Base-by-base conservation (phyloP, 2,329 filamentous ascomycete species). In the Paecilomyces sp. region DNA sequence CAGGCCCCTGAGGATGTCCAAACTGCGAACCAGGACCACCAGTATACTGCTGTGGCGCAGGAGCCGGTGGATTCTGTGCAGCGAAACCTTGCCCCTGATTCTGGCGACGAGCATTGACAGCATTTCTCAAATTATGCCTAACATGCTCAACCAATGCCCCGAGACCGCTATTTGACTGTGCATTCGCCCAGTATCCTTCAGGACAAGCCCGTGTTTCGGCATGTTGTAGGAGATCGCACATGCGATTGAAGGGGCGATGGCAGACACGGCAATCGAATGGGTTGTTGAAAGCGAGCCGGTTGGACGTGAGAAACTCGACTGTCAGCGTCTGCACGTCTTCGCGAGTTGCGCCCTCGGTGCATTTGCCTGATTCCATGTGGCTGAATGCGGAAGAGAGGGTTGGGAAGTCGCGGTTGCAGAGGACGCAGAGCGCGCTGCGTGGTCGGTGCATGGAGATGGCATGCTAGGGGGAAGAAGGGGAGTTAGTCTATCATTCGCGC, bases 151-250 rank as follows among this genome's bases (percentile, higher is more conserved):
- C 59, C 18, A 65, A 28, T n/a, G 15, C 63, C 62, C 24, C 62
- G 24, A 22, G 53, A 51, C 6, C 60, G 58, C 7, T 56, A 57
- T 4, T 59, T 61, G 25, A 54, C 59, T 53, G 56, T 9, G 41
- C 41, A 3, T 18, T n/a, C 3, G 41, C 41, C 41, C 41, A 60
- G 36, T 66, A 67, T 11, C 64, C 63, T 33, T 62, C 61, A 4
- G 22, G 18, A 36, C 65, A 67, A 4, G 53, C 53, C n/a, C 55
- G 60, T 1, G 62, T 62, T 55, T 67, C 66, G 1, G 59, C 59
- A 58, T 67, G 66, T 56, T 67, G 66, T 50, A 67, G 53, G 11
- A 66, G 57, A 36, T 67, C 66, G 34, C 65, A 64, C 59, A 66
- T 56, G 12, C 60, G 59, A 2, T 54, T 34, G 56, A 64, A 67